These are phyloP conservation scores for Zea luxurians DNA, from an alignment of 176 grass and related monocot species.

Conservation along the genomic window DNA sequence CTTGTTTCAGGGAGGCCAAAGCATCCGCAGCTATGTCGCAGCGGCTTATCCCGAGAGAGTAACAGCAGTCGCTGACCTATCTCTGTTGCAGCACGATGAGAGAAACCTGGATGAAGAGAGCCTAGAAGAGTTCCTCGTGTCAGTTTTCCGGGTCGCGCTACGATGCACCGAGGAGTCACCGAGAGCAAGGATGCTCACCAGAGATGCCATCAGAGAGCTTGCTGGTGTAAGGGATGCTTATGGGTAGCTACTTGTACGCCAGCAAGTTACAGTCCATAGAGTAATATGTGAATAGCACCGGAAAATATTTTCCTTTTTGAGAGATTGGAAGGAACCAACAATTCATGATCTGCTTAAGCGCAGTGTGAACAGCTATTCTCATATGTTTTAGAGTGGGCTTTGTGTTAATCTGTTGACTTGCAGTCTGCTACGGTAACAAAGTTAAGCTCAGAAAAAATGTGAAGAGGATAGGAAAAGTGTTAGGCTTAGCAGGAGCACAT, in stretches of 20 bases:
- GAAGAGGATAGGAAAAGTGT: too few relatives aligned
- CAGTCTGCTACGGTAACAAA: background rate
- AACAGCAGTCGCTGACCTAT: background rate
- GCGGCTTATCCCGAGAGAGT: constrained; percentile 21
- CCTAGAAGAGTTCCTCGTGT: constrained; percentile 5
- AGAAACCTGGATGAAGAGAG: background rate
- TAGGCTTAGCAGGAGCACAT: too few relatives aligned
- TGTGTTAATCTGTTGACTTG: background rate
- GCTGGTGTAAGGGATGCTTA: background rate
- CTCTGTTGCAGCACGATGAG: background rate
- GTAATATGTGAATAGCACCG: too few relatives aligned
- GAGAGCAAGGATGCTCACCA: background rate
- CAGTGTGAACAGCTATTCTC: background rate
- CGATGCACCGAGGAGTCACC: constrained; percentile 22
- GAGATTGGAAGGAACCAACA: background rate
- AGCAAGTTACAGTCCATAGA: too few relatives aligned
- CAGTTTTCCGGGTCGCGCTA: constrained; percentile 1
- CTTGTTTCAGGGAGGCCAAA: constrained; percentile 34
- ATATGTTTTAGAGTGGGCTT: background rate
- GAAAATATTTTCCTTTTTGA: background rate
- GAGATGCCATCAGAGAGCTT: constrained; percentile 14
- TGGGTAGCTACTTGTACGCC: background rate
- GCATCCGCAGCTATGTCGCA: background rate
- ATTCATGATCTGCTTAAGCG: background rate
- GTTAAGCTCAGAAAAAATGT: background rate